Percentiles rank a stretch among this genome's conserved stretches.
Conservation (phyloP, 164 flowering plant species). For the Chimonanthus salicifolius region DNA sequence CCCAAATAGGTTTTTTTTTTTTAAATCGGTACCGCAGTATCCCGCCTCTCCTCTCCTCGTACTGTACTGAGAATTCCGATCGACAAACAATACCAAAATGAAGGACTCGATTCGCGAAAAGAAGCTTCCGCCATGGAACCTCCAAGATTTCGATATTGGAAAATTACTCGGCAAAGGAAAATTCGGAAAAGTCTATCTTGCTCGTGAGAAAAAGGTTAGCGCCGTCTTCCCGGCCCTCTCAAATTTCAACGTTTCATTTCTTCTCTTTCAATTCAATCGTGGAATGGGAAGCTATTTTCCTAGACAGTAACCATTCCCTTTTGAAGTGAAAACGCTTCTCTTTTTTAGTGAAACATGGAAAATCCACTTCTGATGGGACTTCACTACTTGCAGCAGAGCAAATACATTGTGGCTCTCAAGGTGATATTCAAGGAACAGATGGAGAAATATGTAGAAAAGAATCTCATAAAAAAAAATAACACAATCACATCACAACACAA, state of each 20-base stretch:
- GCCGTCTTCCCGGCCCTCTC: not conserved
- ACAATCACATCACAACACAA: too few species aligned
- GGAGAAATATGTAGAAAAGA: too few species aligned
- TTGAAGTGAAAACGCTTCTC: too few species aligned
- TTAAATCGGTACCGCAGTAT: too few species aligned
- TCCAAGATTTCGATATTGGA: slow-evolving; percentile 76
- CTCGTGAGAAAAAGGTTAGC: slow-evolving; percentile 64
- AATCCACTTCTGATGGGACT: not conserved
- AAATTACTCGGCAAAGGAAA: slow-evolving; percentile 88
- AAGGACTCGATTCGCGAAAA: slow-evolving; percentile 7
- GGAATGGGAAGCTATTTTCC: too few species aligned
- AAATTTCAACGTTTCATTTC: not conserved
- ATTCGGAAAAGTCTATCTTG: slow-evolving; percentile 83
- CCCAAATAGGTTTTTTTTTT: too few species aligned
- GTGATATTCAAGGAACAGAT: slow-evolving; percentile 77
- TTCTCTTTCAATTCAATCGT: not conserved
- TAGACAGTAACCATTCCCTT: too few species aligned
- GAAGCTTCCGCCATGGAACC: slow-evolving; percentile 14
- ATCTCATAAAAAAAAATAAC: too few species aligned
- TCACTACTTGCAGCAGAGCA: slow-evolving; percentile 1
- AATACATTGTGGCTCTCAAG: slow-evolving; percentile 72
- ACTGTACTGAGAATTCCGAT: too few species aligned
- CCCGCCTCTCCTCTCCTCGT: too few species aligned
- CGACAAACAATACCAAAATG: not conserved
- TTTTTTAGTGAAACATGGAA: too few species aligned